Conservation (phyloP, 306 rosid species). For the Leucaena leucocephala region DNA sequence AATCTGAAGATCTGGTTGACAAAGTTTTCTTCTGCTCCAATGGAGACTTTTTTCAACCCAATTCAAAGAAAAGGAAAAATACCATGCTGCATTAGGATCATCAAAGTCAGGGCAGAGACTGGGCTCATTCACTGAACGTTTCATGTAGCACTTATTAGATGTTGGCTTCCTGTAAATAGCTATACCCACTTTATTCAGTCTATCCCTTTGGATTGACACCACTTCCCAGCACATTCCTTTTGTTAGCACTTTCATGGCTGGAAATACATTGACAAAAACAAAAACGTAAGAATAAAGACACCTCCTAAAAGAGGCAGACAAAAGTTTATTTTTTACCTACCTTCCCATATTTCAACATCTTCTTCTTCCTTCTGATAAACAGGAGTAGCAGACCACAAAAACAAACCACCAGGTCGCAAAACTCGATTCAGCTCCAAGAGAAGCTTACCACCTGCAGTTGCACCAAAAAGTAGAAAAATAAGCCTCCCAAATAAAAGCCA, state of each 20-base stretch:
- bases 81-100: slow-evolving; percentile 96
- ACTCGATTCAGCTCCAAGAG: slow-evolving; percentile 95
- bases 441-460: slow-evolving; percentile 91
- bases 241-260: slow-evolving; percentile 86
- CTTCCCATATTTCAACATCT: slow-evolving; percentile 86
- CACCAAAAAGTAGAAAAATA: slow-evolving; percentile 35
- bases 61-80: slow-evolving; percentile 26
- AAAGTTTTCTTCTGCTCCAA: not conserved
- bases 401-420: slow-evolving; percentile 96
- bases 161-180: slow-evolving; percentile 82
- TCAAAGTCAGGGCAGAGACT: slow-evolving; percentile 68
- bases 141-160: slow-evolving; percentile 81
- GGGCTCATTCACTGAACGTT: slow-evolving; percentile 70
- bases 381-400: slow-evolving; percentile 99
- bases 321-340: slow-evolving; percentile 47
- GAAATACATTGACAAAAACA: slow-evolving; percentile 31
- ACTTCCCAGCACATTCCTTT: slow-evolving; percentile 88
- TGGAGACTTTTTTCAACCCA: not conserved
- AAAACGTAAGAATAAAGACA: slow-evolving; percentile 38
- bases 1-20: not conserved
- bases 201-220: slow-evolving; percentile 73
- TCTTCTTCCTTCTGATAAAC: slow-evolving; percentile 81
- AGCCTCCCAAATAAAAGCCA: slow-evolving; percentile 30
- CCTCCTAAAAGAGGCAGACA: slow-evolving; percentile 17
- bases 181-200: slow-evolving; percentile 73